These are phyloP conservation scores for Talaromyces sp. DNA, from an alignment of 2,329 filamentous ascomycete species.

Conservation along the genomic window DNA sequence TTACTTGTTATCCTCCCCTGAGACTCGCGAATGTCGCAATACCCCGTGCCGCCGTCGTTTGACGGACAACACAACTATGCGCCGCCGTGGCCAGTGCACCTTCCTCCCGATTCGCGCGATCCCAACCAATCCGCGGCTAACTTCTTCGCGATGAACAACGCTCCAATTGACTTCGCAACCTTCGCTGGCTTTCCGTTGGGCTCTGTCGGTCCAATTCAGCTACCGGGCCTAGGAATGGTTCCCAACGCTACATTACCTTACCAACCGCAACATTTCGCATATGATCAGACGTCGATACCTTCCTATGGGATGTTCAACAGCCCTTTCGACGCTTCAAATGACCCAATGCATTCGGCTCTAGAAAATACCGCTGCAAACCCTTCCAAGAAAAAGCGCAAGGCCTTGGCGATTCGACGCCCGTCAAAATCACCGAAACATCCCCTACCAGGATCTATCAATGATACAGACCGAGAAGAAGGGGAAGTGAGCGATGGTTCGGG, in stretches of 20 bases:
- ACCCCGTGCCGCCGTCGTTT: slow-evolving; percentile 46
- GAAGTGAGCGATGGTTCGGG: slow-evolving; percentile 70
- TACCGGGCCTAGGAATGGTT: slow-evolving; percentile 30
- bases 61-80: slow-evolving; percentile 36
- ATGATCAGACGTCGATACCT: slow-evolving; percentile 29
- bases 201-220: slow-evolving; percentile 19
- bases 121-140: slow-evolving; percentile 21
- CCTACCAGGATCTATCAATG: slow-evolving; percentile 24
- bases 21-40: slow-evolving; percentile 45
- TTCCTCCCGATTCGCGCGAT: slow-evolving; percentile 24
- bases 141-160: slow-evolving; percentile 22
- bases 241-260: slow-evolving; percentile 27
- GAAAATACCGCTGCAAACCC: background rate
- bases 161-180: background rate
- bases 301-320: slow-evolving; percentile 33
- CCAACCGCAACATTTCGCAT: slow-evolving; percentile 33
- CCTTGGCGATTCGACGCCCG: slow-evolving; percentile 17
- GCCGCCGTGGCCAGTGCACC: slow-evolving; percentile 37
- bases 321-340: slow-evolving; percentile 23
- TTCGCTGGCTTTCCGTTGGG: slow-evolving; percentile 11
- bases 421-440: slow-evolving; percentile 17
- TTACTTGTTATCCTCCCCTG: background rate
- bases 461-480: slow-evolving; percentile 64
- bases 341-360: slow-evolving; percentile 21
- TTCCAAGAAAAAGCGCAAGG: slow-evolving; percentile 12